phyloP scores from a whole-genome alignment of 2,329 filamentous ascomycete species.

The Aspergillus fijiensis region DNA sequence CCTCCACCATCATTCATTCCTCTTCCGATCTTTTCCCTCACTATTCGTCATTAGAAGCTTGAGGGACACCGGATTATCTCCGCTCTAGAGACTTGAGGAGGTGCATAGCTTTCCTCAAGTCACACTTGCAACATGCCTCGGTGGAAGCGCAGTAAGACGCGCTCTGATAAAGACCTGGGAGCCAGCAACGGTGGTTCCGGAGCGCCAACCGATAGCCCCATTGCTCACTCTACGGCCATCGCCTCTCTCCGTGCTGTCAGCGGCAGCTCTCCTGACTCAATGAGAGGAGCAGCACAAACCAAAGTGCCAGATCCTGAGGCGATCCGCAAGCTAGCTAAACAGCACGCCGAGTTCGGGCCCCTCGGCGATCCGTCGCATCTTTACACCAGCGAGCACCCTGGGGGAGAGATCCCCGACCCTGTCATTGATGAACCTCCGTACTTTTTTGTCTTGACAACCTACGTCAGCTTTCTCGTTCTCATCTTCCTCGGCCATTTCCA shows the following conservation, averaged over 20 bases:
- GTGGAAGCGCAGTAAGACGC: conserved; percentile 23
- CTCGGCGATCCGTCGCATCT: conserved; percentile 73
- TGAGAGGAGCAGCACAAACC: neutral
- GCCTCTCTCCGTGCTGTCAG: conserved; percentile 21
- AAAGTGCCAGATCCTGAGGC: conserved; percentile 58
- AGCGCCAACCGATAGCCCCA: conserved; percentile 6
- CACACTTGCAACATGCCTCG: conserved; percentile 18
- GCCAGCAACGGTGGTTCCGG: conserved; percentile 5
- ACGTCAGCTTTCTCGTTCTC: conserved; percentile 90
- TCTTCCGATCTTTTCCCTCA: neutral
- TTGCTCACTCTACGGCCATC: conserved; percentile 11
- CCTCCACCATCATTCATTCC: neutral
- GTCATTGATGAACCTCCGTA: conserved; percentile 91
- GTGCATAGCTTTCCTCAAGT: neutral
- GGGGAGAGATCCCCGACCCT: conserved; percentile 71
- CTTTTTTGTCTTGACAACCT: conserved; percentile 90
- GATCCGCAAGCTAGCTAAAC: conserved; percentile 66
- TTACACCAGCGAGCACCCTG: conserved; percentile 80
- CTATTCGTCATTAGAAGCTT: neutral
- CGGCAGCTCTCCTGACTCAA: conserved; percentile 11
- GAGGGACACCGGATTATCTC: neutral
- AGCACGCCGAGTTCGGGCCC: conserved; percentile 86
- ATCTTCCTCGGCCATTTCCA: conserved; percentile 89
- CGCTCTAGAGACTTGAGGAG: neutral
- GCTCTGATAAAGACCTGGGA: conserved; percentile 12